A percentile compares a stretch with the other conserved stretches of the same genome.
Evolutionary conservation across 139 green algal species (phyloP).

Genomic region (Haematococcus lacustris): DNA sequence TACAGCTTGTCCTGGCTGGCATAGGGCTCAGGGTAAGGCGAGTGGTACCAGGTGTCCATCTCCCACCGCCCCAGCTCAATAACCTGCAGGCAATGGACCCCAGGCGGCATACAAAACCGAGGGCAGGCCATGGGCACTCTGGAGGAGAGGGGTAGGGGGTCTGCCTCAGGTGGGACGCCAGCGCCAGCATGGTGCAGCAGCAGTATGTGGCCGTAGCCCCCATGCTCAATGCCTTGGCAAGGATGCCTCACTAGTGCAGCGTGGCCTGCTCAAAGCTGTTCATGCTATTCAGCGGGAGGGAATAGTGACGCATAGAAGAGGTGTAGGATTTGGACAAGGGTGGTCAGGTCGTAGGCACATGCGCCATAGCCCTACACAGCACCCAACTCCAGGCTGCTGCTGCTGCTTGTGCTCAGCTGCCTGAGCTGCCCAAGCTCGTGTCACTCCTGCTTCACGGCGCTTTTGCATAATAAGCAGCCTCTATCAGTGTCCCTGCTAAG

Average conservation of each 20-base stretch:
- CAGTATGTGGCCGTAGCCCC: not conserved
- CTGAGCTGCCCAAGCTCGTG: too few species aligned
- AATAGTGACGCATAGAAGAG: too few species aligned
- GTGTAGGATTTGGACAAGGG: too few species aligned
- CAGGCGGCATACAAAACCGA: not conserved
- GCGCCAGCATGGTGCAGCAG: not conserved
- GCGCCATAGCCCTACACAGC: too few species aligned
- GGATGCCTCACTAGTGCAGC: not conserved
- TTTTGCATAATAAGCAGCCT: too few species aligned
- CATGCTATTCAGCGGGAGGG: too few species aligned
- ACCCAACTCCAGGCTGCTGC: too few species aligned
- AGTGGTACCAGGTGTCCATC: slow-evolving; percentile 99
- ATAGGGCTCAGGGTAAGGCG: slow-evolving; percentile 89
- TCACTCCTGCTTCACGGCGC: too few species aligned
- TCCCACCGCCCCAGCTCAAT: slow-evolving; percentile 90
- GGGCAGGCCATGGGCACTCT: not conserved
- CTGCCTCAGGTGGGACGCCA: not conserved
- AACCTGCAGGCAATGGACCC: slow-evolving; percentile 24
- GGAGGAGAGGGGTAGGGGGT: not conserved
- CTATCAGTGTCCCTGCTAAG: too few species aligned
- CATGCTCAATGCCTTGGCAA: not conserved
- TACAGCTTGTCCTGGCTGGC: slow-evolving; percentile 86
- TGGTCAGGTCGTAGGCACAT: too few species aligned
- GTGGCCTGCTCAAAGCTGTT: too few species aligned
- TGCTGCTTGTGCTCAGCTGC: too few species aligned